Evolutionary conservation across 768 basidiomycete species (phyloP), one percentile per base, ranked within the genome.

Genomic region (Phaeotremella fagi): DNA sequence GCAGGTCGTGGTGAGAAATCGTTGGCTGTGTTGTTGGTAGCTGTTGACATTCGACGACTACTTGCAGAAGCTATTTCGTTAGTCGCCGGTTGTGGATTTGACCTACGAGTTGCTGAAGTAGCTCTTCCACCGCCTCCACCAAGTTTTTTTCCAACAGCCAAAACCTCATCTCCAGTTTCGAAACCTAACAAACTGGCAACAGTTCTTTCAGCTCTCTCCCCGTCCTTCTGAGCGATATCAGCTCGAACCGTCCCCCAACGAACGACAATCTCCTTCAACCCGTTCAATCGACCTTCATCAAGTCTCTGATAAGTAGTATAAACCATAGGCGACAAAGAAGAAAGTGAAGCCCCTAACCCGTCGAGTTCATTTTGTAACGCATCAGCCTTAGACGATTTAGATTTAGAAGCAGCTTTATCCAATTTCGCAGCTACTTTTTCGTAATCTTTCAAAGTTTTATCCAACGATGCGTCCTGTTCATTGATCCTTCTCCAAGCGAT

Each of bases 401-500:
- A 53, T 44, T 70, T 70, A 2, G 52, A 43, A 27, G 57, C 35
- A 4, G 70, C 72, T 50, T 76, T 76, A 11, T 70, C 64, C 3
- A 71, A 61, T 48, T 73, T 72, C 6, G 59, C 44, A 9, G 71
- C 57, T 18, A 62, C 60, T 42, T 68, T 69, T 20, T 76, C 75
- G 38, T 70, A 71, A 24, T 68, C 60, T 50, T 75, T 76, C 22
- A 76, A 45, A 0, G 64, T 72, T 50, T 68, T 70, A 16, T 73
- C 73, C 44, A 73, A 61, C 12, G 66, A 70, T 14, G 52, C 24
- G 26, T 75, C 71, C 37, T 68, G 61, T 16, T 63, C 60, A 4
- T 47, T 45, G 33, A 71, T 63, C 26, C 63, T 44, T 22, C 57
- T 42, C 66, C 62, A 68, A 12, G 60, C 44, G 11, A 64, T 29